A percentile compares a stretch with the other conserved stretches of the same genome.
These are phyloP conservation scores for Aegilops longissima DNA, from an alignment of 176 grass and related monocot genomes.

Conservation along the genomic window DNA sequence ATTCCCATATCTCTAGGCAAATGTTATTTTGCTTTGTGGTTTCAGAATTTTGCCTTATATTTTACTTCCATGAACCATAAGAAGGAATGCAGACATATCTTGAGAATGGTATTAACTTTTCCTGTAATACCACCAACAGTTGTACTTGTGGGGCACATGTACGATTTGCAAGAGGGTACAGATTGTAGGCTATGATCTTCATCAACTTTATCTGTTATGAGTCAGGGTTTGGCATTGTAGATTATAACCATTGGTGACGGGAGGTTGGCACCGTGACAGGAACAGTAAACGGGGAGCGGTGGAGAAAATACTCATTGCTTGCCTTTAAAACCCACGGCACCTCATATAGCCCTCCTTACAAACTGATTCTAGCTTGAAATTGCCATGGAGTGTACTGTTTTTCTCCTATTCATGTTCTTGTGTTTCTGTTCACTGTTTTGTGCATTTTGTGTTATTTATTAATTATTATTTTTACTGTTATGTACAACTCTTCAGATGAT, in stretches of 20 bases:
- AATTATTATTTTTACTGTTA: background rate
- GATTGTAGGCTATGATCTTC: background rate
- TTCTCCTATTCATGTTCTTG: conserved; percentile 6
- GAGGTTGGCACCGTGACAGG: background rate
- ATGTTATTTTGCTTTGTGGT: conserved; percentile 15
- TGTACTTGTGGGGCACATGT: conserved; percentile 5
- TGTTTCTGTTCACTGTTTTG: background rate
- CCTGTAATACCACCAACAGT: background rate
- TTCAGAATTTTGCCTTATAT: background rate
- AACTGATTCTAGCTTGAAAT: conserved; percentile 1
- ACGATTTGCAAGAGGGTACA: background rate
- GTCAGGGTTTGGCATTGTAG: background rate
- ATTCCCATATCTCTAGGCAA: conserved; percentile 9
- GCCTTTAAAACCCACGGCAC: background rate
- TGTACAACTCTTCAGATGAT: background rate
- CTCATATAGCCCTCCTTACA: background rate
- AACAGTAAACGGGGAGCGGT: background rate
- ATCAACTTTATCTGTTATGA: background rate
- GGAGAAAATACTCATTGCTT: background rate
- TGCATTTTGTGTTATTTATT: background rate
- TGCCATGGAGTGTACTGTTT: background rate
- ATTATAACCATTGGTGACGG: background rate
- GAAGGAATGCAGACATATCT: conserved; percentile 12
- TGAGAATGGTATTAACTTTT: background rate
- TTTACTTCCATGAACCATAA: conserved; percentile 1